Evolutionary conservation across 495 filamentous ascomycete species (phyloP).

Genomic region (Podospora bellae-mahoneyi): DNA sequence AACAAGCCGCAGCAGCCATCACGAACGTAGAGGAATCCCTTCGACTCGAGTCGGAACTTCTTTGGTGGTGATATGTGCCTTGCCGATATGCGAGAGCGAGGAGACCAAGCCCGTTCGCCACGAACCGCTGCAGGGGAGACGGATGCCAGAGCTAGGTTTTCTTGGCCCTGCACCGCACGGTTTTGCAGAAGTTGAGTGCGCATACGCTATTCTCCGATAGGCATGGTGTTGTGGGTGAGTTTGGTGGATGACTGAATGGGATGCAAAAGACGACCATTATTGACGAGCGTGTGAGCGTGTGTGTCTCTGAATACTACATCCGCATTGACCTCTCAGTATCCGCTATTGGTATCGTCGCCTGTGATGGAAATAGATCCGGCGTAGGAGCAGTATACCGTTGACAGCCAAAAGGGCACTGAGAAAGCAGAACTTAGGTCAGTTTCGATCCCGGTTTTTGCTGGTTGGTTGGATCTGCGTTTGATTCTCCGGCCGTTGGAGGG

Average conservation of each 20-base stretch:
- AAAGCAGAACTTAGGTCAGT: neutral
- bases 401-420: neutral
- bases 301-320: constrained; percentile 1
- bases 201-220: constrained; percentile 20
- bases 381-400: neutral
- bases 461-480: constrained; percentile 12
- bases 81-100: constrained; percentile 8
- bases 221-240: constrained; percentile 10
- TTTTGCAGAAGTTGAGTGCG: constrained; percentile 10
- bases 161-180: constrained; percentile 24
- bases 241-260: neutral
- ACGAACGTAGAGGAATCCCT: neutral
- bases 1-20: constrained; percentile 1
- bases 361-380: neutral
- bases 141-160: constrained; percentile 8
- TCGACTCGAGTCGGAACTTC: neutral
- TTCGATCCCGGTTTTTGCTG: neutral
- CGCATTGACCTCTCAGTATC: neutral
- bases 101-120: constrained; percentile 16
- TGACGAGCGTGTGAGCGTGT: neutral
- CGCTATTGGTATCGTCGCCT: neutral
- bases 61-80: neutral
- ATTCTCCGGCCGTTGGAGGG: constrained; percentile 9
- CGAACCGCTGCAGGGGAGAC: constrained; percentile 27
- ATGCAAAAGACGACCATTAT: neutral